Percentiles rank a stretch among this genome's conserved stretches.
phyloP scores from a whole-genome alignment of 352 stramenopile species.

The Globisporangium iwayamae region DNA sequence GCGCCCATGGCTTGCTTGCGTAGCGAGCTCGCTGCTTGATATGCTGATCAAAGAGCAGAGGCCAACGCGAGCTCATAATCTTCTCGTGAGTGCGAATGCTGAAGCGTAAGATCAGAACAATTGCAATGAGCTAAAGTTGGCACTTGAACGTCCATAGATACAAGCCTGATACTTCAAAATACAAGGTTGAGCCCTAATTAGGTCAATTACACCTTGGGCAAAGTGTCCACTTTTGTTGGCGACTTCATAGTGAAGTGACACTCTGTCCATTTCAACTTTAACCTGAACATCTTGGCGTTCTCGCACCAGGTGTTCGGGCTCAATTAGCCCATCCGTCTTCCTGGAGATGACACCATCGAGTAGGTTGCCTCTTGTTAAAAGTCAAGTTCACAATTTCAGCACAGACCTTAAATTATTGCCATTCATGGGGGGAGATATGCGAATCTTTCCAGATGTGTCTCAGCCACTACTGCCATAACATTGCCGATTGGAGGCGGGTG shows the following conservation, averaged over 20 bases:
- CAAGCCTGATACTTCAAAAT: too few species aligned
- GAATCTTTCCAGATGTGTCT: background rate
- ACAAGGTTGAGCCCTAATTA: too few species aligned
- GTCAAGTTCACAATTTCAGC: background rate
- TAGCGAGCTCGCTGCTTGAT: background rate
- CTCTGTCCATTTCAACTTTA: background rate
- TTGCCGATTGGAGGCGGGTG: background rate
- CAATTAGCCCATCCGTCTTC: background rate
- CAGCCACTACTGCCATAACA: background rate
- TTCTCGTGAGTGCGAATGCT: too few species aligned
- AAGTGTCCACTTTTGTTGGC: background rate
- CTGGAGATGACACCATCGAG: background rate
- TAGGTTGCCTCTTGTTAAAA: background rate
- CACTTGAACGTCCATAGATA: too few species aligned
- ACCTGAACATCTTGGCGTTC: background rate
- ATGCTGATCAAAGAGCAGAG: background rate
- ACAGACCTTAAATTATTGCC: constrained; percentile 1
- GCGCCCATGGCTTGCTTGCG: constrained; percentile 34
- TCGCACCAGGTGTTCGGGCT: background rate
- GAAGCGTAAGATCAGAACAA: too few species aligned
- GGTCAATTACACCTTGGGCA: too few species aligned
- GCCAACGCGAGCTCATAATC: background rate
- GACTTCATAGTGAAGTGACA: background rate
- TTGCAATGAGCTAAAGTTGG: too few species aligned
- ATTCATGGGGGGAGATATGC: background rate